Evolutionary conservation across 164 flowering plant species (phyloP).

Genomic region (Saururus chinensis): DNA sequence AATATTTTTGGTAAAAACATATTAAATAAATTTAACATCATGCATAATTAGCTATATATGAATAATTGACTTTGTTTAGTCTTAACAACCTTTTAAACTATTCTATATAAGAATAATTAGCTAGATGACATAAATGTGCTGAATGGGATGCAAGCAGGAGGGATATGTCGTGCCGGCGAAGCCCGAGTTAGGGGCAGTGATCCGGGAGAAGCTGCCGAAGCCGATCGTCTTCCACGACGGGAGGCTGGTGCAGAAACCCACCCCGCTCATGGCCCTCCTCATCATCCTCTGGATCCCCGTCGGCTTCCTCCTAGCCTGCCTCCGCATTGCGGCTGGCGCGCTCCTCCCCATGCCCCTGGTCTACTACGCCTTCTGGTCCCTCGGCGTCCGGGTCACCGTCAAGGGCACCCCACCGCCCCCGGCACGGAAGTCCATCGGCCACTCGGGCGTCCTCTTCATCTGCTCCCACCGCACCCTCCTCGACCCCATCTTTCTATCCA

Average conservation of each 20-base stretch:
- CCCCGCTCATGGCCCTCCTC: constrained; percentile 47
- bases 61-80: no score
- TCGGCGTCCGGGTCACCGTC: constrained; percentile 46
- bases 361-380: constrained; percentile 36
- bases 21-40: no score
- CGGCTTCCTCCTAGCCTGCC: constrained; percentile 40
- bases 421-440: constrained; percentile 18
- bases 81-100: no score
- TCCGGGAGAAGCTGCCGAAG: constrained; percentile 27
- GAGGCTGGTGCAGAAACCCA: constrained; percentile 64
- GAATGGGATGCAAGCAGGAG: constrained; percentile 21
- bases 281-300: constrained; percentile 76
- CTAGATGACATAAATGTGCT: no score
- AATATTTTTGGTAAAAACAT: not conserved
- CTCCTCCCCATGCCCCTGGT: constrained; percentile 49
- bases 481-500: constrained; percentile 49
- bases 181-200: constrained; percentile 22
- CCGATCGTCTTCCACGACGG: constrained; percentile 84
- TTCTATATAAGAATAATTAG: no score
- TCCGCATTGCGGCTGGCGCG: constrained; percentile 40
- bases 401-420: constrained; percentile 56
- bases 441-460: constrained; percentile 46
- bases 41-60: not conserved
- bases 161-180: constrained; percentile 26
- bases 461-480: constrained; percentile 58